Conservation (phyloP, 2,329 filamentous ascomycete genomes). For the Grosmannia penicillata region DNA sequence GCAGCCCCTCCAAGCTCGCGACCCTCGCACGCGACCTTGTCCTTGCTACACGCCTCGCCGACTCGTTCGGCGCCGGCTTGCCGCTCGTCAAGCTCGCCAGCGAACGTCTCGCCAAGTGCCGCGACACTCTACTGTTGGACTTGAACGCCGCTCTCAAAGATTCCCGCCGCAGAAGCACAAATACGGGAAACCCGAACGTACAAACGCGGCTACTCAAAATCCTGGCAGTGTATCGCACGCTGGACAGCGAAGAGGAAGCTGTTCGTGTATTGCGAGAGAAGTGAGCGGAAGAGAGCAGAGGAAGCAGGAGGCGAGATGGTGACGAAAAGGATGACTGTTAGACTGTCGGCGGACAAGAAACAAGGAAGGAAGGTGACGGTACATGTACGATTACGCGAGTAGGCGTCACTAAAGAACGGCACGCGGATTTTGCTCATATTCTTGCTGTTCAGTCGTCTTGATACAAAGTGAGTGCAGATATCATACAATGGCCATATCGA, state of each 20-base stretch:
- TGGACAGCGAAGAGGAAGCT: slow-evolving; percentile 37
- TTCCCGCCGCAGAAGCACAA: slow-evolving; percentile 25
- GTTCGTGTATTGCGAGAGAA: slow-evolving; percentile 31
- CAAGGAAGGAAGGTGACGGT: too few relatives aligned
- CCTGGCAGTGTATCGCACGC: slow-evolving; percentile 34
- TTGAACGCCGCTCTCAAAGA: slow-evolving; percentile 32
- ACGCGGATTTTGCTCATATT: too few relatives aligned
- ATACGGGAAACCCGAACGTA: slow-evolving; percentile 15
- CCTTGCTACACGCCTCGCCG: slow-evolving; percentile 25
- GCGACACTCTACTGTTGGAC: slow-evolving; percentile 42
- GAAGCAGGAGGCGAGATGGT: too few relatives aligned
- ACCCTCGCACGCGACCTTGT: slow-evolving; percentile 30
- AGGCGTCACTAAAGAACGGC: too few relatives aligned
- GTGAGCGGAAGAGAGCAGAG: too few relatives aligned
- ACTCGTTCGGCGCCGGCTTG: slow-evolving; percentile 28
- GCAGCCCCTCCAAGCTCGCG: slow-evolving; percentile 30
- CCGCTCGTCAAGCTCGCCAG: slow-evolving; percentile 36
- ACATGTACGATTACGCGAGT: too few relatives aligned
- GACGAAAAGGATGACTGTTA: too few relatives aligned
- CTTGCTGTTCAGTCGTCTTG: background rate
- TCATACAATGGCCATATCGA: slow-evolving; percentile 1
- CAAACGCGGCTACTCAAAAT: slow-evolving; percentile 33
- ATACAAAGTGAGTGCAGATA: background rate
- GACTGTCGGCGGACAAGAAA: too few relatives aligned
- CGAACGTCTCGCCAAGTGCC: slow-evolving; percentile 35